phyloP scores from a whole-genome alignment of 129 eudicot genomes.

The Escallonia rubra region DNA sequence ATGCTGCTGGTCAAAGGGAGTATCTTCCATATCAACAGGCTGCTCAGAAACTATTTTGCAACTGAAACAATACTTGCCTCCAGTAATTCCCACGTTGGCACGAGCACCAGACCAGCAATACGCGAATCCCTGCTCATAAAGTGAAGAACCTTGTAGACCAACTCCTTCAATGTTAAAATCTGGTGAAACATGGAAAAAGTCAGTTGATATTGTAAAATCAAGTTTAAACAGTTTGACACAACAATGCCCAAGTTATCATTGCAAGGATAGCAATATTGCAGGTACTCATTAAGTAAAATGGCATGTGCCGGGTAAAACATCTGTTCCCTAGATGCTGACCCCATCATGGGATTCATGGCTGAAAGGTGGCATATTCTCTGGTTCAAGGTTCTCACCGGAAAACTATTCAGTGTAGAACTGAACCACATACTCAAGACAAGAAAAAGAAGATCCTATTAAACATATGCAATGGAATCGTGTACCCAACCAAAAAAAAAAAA shows the following conservation, averaged over 20 bases:
- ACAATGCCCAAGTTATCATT: neutral
- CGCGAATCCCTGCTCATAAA: slow-evolving; percentile 60
- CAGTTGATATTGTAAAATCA: slow-evolving; percentile 7
- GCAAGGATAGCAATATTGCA: neutral
- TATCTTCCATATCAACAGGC: slow-evolving; percentile 53
- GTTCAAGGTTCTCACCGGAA: too few species aligned
- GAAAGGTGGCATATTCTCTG: neutral
- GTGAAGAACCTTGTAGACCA: slow-evolving; percentile 60
- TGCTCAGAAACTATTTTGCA: slow-evolving; percentile 53
- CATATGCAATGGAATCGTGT: too few species aligned
- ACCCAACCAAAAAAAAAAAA: too few species aligned
- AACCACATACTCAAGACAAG: too few species aligned
- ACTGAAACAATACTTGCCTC: slow-evolving; percentile 70
- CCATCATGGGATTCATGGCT: neutral
- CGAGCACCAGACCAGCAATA: slow-evolving; percentile 94
- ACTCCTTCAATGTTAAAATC: slow-evolving; percentile 54
- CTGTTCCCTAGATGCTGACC: neutral
- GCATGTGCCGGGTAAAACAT: neutral
- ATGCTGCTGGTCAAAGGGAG: slow-evolving; percentile 50
- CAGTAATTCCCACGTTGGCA: slow-evolving; percentile 48
- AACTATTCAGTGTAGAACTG: too few species aligned
- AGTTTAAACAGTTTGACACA: neutral
- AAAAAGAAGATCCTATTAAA: too few species aligned
- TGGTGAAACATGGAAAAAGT: slow-evolving; percentile 15
- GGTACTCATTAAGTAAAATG: neutral